Conservation (phyloP, 2,329 filamentous ascomycete genomes). For the Talaromyces albobiverticillius region DNA sequence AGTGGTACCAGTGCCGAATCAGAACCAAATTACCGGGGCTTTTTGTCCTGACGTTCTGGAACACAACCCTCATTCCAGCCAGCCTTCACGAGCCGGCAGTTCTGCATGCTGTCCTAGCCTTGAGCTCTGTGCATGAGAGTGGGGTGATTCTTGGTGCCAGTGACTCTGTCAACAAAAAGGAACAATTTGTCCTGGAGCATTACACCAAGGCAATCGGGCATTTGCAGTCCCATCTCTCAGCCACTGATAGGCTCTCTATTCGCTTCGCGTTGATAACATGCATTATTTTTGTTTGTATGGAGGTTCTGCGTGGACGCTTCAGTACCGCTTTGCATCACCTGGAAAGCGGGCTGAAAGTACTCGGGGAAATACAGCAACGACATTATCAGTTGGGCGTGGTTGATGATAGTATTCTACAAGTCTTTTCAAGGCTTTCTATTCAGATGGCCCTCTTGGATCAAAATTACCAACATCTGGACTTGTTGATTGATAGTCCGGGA, state of each 20-base stretch:
- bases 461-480: neutral
- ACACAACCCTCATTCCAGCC: neutral
- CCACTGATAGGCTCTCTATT: neutral
- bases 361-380: neutral
- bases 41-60: conserved; percentile 3
- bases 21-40: neutral
- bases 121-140: neutral
- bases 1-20: conserved; percentile 1
- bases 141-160: neutral
- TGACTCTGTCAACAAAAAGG: neutral
- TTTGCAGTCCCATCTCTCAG: neutral
- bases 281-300: neutral
- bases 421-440: neutral
- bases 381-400: neutral
- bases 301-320: neutral
- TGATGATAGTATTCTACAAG: neutral
- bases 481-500: neutral
- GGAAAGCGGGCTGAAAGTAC: neutral
- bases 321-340: conserved; percentile 1
- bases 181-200: neutral
- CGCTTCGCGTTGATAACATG: neutral
- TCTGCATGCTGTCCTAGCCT: neutral
- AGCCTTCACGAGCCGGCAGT: conserved; percentile 1
- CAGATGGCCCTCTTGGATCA: neutral
- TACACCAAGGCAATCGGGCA: neutral